Conservation (phyloP, 2,329 filamentous ascomycete genomes). For the Neofusicoccum cordaticola region DNA sequence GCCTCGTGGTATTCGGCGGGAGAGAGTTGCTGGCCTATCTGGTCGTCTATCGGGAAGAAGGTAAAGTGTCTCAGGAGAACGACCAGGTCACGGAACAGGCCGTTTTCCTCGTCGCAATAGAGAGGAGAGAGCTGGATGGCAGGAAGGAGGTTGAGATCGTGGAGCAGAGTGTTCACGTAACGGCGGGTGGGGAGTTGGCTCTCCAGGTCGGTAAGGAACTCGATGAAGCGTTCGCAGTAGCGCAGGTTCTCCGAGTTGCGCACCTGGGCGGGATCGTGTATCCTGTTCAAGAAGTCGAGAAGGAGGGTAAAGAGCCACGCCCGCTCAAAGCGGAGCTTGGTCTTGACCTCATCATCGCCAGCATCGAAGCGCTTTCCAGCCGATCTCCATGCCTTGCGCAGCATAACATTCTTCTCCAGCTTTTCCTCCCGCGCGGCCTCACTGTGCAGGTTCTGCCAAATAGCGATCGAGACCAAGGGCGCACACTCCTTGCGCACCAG, state of each 20-base stretch:
- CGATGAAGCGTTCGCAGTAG: conserved; percentile 91
- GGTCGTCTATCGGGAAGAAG: conserved; percentile 86
- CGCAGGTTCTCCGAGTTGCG: conserved; percentile 55
- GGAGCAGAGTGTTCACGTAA: conserved; percentile 85
- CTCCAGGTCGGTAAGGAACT: conserved; percentile 84
- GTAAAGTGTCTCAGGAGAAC: conserved; percentile 82
- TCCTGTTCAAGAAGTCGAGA: conserved; percentile 73
- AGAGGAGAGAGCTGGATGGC: conserved; percentile 75
- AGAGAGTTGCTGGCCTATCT: conserved; percentile 75
- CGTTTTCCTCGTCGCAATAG: conserved; percentile 71
- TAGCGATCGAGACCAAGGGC: conserved; percentile 86
- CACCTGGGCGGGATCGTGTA: conserved; percentile 53
- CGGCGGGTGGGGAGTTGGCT: conserved; percentile 91
- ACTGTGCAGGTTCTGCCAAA: conserved; percentile 89
- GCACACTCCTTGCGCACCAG: conserved; percentile 95
- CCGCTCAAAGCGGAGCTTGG: conserved; percentile 81
- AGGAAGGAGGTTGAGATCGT: conserved; percentile 79
- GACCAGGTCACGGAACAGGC: conserved; percentile 76
- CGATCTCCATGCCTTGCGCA: conserved; percentile 89
- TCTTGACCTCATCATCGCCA: conserved; percentile 75
- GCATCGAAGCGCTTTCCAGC: conserved; percentile 82
- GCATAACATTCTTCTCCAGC: conserved; percentile 68
- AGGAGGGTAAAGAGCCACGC: conserved; percentile 88
- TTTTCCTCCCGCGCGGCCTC: conserved; percentile 70
- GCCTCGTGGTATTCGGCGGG: conserved; percentile 71